A percentile compares a stretch with the other conserved stretches of the same genome.
Evolutionary conservation across 306 rosid species (phyloP).

Genomic region (Malus fusca): DNA sequence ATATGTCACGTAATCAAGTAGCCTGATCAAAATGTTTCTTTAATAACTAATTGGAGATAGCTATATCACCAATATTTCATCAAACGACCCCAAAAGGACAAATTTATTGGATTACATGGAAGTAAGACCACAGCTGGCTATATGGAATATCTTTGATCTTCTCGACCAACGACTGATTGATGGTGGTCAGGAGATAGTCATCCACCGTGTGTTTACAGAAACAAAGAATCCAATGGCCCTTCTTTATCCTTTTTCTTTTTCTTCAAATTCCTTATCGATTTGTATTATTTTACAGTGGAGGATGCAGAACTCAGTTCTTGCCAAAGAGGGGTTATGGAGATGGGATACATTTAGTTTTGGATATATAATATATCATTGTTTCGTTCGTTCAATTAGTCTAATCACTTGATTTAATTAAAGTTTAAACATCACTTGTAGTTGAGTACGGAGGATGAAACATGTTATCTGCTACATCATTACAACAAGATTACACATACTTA

Average conservation of each 20-base stretch:
- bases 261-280: neutral
- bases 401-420: neutral
- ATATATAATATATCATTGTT: neutral
- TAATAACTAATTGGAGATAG: neutral
- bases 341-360: neutral
- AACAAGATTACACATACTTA: neutral
- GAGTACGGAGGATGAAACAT: neutral
- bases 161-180: constrained; percentile 13
- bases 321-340: neutral
- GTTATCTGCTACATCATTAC: neutral
- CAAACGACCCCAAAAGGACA: neutral
- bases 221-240: constrained; percentile 13
- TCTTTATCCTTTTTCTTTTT: neutral
- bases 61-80: neutral
- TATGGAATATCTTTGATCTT: constrained; percentile 8
- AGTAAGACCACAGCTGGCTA: constrained; percentile 15
- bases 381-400: neutral
- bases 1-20: neutral
- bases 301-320: neutral
- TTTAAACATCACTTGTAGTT: neutral
- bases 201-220: constrained; percentile 17
- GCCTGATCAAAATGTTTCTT: too few species aligned
- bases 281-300: neutral
- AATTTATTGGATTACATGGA: neutral
- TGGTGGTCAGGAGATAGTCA: neutral